Percentiles rank a stretch among this genome's conserved stretches.
These are phyloP conservation scores for Rosa multiflora DNA, from an alignment of 306 rosid species.

Conservation along the genomic window DNA sequence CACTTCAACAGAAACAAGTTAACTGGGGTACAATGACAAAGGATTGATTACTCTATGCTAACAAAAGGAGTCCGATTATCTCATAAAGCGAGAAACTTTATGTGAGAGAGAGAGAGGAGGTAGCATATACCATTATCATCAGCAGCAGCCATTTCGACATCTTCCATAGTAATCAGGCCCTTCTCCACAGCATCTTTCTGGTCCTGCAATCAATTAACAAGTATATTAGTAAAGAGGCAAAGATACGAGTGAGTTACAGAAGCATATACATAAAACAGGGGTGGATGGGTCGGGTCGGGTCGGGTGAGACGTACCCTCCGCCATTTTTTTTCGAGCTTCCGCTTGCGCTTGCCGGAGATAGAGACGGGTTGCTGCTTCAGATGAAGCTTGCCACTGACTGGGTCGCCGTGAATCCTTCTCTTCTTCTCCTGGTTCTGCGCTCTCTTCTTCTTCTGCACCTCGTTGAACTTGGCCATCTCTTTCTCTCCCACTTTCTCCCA, in stretches of 20 bases:
- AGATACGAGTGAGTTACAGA: neutral
- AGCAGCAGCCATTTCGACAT: slow-evolving; percentile 82
- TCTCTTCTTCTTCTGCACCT: slow-evolving; percentile 77
- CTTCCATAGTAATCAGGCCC: slow-evolving; percentile 73
- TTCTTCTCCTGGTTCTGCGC: slow-evolving; percentile 61
- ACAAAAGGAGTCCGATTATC: no score
- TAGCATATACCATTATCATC: slow-evolving; percentile 54
- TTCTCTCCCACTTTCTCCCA: neutral
- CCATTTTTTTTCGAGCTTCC: slow-evolving; percentile 79
- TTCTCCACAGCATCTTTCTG: slow-evolving; percentile 66
- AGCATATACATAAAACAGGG: neutral
- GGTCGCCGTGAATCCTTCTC: slow-evolving; percentile 74
- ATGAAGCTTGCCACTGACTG: slow-evolving; percentile 65
- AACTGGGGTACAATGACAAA: no score
- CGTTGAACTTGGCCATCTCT: slow-evolving; percentile 89
- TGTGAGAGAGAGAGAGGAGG: neutral
- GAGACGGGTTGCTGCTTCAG: slow-evolving; percentile 46
- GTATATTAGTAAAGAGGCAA: neutral
- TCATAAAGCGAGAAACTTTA: neutral
- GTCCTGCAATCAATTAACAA: slow-evolving; percentile 40
- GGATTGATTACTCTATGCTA: no score
- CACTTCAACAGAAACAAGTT: no score
- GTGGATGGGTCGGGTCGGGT: neutral
- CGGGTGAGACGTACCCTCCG: slow-evolving; percentile 54
- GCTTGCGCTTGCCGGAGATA: slow-evolving; percentile 87